Evolutionary conservation across 2,329 filamentous ascomycete genomes (phyloP), one percentile per base, ranked within the genome.

Genomic region (Cercospora sp.): DNA sequence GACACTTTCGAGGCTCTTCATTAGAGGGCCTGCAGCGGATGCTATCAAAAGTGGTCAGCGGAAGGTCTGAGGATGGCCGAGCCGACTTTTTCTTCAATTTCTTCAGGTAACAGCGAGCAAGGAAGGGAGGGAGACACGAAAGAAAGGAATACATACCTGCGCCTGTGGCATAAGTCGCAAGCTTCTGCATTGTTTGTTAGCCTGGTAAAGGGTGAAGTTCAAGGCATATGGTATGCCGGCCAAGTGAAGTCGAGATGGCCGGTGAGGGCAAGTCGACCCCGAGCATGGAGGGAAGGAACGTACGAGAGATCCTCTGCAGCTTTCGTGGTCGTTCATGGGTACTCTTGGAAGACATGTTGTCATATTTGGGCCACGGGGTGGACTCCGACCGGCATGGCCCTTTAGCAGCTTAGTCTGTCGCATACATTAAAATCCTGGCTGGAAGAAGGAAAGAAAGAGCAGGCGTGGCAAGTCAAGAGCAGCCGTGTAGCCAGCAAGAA

Each of bases 131-230:
- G 21, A 21, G 21, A 21, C 2, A 21, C 21, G 21, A 21, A 21
- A 21, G 21, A 21, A 21, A 21, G 21, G 21, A 21, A 21, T 21
- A 21, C 21, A 21, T 21, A 21, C 21, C 21, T 21, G 21, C 21
- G 21, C 21, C 21, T 21, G 21, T 21, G 21, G 74, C 85, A 86
- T 73, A 84, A 82, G 74, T 86, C 85, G 74, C 78, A 79, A 16
- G 78, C 78, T 64, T 78, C 37, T 40, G 32, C n/a, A 1, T 40
- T 16, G 37, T 40, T 16, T 8, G 37, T 40, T 40, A 40, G 37
- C 37, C 37, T 40, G 37, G 37, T n/a, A 40, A n/a, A 8, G n/a
- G 37, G 37, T 40, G 37, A 40, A 40, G 37, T 40, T n/a, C 2
- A n/a, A n/a, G 37, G 37, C 37, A 40, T 40, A 40, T n/a, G 37